Evolutionary conservation across 2,329 filamentous ascomycete genomes (phyloP).

Genomic region (Mycogone perniciosa): DNA sequence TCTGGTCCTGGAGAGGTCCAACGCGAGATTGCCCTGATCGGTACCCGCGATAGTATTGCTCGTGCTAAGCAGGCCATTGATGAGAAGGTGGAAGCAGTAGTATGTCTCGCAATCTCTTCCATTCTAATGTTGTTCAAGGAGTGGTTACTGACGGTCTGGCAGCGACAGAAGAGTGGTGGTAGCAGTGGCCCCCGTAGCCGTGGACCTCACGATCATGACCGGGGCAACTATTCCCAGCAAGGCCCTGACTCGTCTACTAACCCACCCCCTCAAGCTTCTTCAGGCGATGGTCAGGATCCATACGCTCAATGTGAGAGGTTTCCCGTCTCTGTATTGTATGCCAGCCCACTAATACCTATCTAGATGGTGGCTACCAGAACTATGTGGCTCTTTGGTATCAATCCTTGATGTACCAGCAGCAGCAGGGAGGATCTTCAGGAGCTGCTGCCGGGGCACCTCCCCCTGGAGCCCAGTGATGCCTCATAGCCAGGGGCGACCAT

Average conservation of each 20-base stretch:
- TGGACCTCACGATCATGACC: conserved; percentile 49
- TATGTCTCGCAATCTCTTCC: conserved; percentile 39
- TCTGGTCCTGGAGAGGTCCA: conserved; percentile 71
- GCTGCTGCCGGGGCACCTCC: conserved; percentile 31
- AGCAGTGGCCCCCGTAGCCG: conserved; percentile 35
- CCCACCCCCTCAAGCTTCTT: conserved; percentile 36
- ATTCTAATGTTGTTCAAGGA: neutral
- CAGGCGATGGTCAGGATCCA: conserved; percentile 54
- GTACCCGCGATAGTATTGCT: conserved; percentile 68
- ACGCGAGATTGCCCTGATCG: conserved; percentile 81
- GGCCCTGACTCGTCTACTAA: conserved; percentile 37
- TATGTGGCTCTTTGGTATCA: conserved; percentile 79
- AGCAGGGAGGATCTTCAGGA: conserved; percentile 30
- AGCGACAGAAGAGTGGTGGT: conserved; percentile 51
- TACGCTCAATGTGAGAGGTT: conserved; percentile 66
- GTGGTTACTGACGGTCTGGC: conserved; percentile 23
- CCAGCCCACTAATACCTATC: neutral
- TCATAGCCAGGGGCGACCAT: conserved; percentile 5
- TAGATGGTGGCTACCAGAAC: conserved; percentile 74
- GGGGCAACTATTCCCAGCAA: conserved; percentile 46
- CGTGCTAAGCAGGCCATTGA: conserved; percentile 79
- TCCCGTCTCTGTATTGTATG: neutral
- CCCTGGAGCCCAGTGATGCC: conserved; percentile 32
- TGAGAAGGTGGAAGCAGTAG: conserved; percentile 86
- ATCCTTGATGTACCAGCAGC: conserved; percentile 46